Evolutionary conservation across 1,284 basidiomycete species (phyloP).

Genomic region (Moniliophthora roreri): DNA sequence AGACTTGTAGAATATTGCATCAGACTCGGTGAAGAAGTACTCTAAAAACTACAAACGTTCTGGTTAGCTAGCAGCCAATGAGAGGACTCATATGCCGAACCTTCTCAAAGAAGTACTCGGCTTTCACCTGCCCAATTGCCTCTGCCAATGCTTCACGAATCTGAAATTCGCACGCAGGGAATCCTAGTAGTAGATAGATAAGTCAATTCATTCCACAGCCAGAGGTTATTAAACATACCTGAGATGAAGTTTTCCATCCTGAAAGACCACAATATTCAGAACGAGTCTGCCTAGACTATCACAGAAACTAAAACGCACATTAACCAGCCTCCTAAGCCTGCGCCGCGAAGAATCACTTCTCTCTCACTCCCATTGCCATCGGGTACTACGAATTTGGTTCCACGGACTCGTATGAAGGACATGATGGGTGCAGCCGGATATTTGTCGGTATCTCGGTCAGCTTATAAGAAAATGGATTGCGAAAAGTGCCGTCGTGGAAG

Average conservation of each 20-base stretch:
- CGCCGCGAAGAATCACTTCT: slow-evolving; percentile 53
- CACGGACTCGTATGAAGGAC: slow-evolving; percentile 44
- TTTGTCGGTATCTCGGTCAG: background rate
- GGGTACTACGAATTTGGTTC: slow-evolving; percentile 46
- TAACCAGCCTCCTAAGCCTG: slow-evolving; percentile 52
- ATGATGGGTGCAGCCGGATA: slow-evolving; percentile 10
- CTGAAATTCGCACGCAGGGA: slow-evolving; percentile 64
- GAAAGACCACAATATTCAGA: background rate
- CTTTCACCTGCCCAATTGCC: slow-evolving; percentile 64
- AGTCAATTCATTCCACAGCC: background rate
- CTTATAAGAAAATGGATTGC: background rate
- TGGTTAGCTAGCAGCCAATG: background rate
- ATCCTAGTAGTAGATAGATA: slow-evolving; percentile 41
- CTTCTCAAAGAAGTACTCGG: slow-evolving; percentile 73
- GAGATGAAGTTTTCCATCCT: slow-evolving; percentile 62
- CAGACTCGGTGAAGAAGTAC: slow-evolving; percentile 62
- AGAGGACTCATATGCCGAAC: slow-evolving; percentile 24
- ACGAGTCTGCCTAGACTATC: background rate
- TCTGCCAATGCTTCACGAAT: slow-evolving; percentile 66
- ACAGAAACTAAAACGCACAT: slow-evolving; percentile 17
- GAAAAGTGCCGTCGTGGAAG: background rate
- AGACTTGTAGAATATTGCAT: slow-evolving; percentile 59
- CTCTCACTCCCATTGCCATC: slow-evolving; percentile 36
- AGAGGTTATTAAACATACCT: slow-evolving; percentile 23
- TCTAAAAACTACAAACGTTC: slow-evolving; percentile 49